phyloP scores from a whole-genome alignment of 805 yeast genomes.

The Metschnikowia arizonensis region DNA sequence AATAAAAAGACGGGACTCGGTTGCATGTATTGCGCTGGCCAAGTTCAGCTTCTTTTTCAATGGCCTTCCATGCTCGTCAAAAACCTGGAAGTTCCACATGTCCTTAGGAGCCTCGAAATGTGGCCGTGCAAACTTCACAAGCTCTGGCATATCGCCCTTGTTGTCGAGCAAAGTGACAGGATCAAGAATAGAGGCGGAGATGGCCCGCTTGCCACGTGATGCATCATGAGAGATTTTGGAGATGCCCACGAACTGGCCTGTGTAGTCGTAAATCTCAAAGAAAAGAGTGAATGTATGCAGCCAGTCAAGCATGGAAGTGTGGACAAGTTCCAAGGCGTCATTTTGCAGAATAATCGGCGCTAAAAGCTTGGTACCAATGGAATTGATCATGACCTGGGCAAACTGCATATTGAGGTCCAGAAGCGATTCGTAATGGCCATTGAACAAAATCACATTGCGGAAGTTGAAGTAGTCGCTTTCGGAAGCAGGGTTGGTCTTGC shows the following conservation, averaged over 20 bases:
- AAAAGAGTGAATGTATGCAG: constrained; percentile 27
- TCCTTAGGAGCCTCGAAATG: constrained; percentile 22
- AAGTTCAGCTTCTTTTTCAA: background rate
- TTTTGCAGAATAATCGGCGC: constrained; percentile 21
- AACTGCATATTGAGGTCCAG: constrained; percentile 20
- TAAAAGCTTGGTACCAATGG: constrained; percentile 23
- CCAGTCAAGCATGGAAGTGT: constrained; percentile 6
- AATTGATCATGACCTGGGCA: constrained; percentile 20
- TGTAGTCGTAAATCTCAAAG: constrained; percentile 35
- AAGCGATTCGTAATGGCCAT: constrained; percentile 14
- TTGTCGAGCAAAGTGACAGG: constrained; percentile 30
- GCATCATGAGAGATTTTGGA: constrained; percentile 27
- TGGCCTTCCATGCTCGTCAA: constrained; percentile 7
- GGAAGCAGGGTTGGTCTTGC: constrained; percentile 11
- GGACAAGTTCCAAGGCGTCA: background rate
- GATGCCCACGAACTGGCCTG: constrained; percentile 29
- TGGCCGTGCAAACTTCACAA: constrained; percentile 14
- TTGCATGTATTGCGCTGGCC: background rate
- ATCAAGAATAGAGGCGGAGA: constrained; percentile 25
- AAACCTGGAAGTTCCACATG: constrained; percentile 28
- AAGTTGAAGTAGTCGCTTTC: constrained; percentile 20
- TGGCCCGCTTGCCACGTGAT: constrained; percentile 6
- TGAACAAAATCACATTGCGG: constrained; percentile 24
- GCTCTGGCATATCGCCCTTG: constrained; percentile 26
- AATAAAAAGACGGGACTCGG: constrained; percentile 4